These are phyloP conservation scores for Beauveria scarabaeidicola DNA, from an alignment of 2,329 filamentous ascomycete species.

Conservation along the genomic window DNA sequence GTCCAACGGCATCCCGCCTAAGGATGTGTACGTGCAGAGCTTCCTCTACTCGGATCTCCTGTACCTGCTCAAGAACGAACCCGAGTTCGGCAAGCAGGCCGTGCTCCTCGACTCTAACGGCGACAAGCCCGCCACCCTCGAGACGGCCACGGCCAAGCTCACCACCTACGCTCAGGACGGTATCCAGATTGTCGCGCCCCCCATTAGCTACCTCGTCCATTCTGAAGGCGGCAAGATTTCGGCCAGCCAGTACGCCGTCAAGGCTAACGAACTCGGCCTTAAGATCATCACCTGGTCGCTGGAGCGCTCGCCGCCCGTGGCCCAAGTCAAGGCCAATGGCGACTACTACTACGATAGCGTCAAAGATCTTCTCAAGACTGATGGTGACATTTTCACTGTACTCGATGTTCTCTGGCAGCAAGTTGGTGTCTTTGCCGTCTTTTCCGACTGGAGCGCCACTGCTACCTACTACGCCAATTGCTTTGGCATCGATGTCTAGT, in stretches of 20 bases:
- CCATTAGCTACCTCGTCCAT: conserved; percentile 52
- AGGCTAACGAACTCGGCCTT: conserved; percentile 52
- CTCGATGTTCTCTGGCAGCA: conserved; percentile 55
- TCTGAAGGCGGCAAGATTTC: conserved; percentile 46
- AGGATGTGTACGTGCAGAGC: conserved; percentile 54
- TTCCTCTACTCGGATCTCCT: conserved; percentile 56
- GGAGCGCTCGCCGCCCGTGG: conserved; percentile 55
- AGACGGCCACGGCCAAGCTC: conserved; percentile 47
- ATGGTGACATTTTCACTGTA: conserved; percentile 60
- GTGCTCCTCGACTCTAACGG: conserved; percentile 57
- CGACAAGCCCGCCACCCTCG: conserved; percentile 42
- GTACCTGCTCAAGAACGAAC: conserved; percentile 58
- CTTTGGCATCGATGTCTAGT: conserved; percentile 33
- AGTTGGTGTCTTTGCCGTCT: conserved; percentile 53
- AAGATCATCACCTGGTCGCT: conserved; percentile 62
- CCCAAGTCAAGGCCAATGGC: conserved; percentile 32
- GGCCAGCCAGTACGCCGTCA: conserved; percentile 53
- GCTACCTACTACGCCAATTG: conserved; percentile 67
- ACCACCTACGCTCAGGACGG: conserved; percentile 47
- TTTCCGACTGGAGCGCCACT: conserved; percentile 62
- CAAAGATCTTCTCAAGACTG: conserved; percentile 45
- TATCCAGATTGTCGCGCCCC: conserved; percentile 54
- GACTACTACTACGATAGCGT: conserved; percentile 51
- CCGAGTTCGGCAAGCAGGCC: conserved; percentile 52
- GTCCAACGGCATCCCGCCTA: conserved; percentile 40